Evolutionary conservation across 495 filamentous ascomycete species (phyloP).

Genomic region (Penicillium dipodomyicola): DNA sequence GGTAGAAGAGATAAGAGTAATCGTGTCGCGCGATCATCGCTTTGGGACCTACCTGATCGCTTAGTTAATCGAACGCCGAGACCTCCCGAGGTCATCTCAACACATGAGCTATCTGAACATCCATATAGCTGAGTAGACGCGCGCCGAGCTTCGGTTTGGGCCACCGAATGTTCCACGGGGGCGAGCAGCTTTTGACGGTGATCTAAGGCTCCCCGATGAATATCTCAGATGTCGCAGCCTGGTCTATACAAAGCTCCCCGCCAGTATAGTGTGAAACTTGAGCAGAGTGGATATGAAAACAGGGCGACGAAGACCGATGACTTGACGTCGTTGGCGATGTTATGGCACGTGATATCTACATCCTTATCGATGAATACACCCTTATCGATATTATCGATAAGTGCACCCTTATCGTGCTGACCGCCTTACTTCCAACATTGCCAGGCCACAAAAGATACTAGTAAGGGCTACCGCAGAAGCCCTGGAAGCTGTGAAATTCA

Average conservation of each 20-base stretch:
- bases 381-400: neutral
- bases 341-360: neutral
- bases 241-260: neutral
- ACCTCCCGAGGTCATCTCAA: too few species aligned
- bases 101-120: neutral
- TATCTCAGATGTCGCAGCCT: too few species aligned
- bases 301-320: neutral
- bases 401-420: too few species aligned
- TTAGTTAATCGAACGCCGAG: neutral
- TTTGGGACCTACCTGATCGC: neutral
- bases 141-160: neutral
- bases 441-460: too few species aligned
- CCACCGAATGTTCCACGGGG: neutral
- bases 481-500: too few species aligned
- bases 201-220: neutral
- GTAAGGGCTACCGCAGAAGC: too few species aligned
- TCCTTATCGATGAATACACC: neutral
- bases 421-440: too few species aligned
- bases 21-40: neutral
- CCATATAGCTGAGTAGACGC: neutral
- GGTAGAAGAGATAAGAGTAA: neutral
- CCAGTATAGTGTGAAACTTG: neutral
- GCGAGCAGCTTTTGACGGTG: neutral
- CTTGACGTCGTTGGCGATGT: neutral
- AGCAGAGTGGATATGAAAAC: neutral